Evolutionary conservation across 371 early-diverging fungal species (phyloP).

Genomic region (Basidiobolus meristosporus): DNA sequence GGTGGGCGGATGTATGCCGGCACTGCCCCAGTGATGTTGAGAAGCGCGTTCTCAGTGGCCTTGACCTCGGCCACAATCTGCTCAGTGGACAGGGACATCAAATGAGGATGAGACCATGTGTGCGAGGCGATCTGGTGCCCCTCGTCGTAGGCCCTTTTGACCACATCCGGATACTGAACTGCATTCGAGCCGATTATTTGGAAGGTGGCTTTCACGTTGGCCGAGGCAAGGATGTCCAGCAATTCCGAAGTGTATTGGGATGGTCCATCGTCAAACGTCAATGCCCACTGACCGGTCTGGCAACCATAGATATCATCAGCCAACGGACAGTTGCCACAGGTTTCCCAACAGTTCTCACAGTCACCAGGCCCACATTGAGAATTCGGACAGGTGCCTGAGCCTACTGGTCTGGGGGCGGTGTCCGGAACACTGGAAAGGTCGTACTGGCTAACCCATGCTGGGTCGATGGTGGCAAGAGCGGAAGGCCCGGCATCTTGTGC

Average conservation of each 20-base stretch:
- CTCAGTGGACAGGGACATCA: slow-evolving; percentile 3
- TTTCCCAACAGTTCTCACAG: slow-evolving; percentile 16
- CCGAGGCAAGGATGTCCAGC: slow-evolving; percentile 17
- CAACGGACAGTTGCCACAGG: slow-evolving; percentile 12
- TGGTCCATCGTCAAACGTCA: slow-evolving; percentile 28
- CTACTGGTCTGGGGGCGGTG: slow-evolving; percentile 5
- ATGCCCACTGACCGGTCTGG: slow-evolving; percentile 1
- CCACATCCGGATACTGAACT: slow-evolving; percentile 9
- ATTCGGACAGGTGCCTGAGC: slow-evolving; percentile 14
- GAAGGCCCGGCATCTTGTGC: too few species aligned
- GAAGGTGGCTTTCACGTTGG: slow-evolving; percentile 35
- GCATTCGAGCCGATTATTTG: slow-evolving; percentile 30
- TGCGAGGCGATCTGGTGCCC: slow-evolving; percentile 30
- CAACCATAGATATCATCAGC: slow-evolving; percentile 16
- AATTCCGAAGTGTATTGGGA: slow-evolving; percentile 8
- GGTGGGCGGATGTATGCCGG: slow-evolving; percentile 24
- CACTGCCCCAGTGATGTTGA: slow-evolving; percentile 9
- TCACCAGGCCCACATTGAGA: slow-evolving; percentile 14
- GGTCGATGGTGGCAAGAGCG: too few species aligned
- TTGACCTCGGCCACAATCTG: slow-evolving; percentile 11
- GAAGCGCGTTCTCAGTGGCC: slow-evolving; percentile 10
- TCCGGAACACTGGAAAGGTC: slow-evolving; percentile 11
- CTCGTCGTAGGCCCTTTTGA: slow-evolving; percentile 13
- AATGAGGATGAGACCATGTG: slow-evolving; percentile 22
- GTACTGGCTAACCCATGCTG: slow-evolving; percentile 24